Evolutionary conservation across 2,329 filamentous ascomycete species (phyloP).

Genomic region (Lachnum nothofagi): DNA sequence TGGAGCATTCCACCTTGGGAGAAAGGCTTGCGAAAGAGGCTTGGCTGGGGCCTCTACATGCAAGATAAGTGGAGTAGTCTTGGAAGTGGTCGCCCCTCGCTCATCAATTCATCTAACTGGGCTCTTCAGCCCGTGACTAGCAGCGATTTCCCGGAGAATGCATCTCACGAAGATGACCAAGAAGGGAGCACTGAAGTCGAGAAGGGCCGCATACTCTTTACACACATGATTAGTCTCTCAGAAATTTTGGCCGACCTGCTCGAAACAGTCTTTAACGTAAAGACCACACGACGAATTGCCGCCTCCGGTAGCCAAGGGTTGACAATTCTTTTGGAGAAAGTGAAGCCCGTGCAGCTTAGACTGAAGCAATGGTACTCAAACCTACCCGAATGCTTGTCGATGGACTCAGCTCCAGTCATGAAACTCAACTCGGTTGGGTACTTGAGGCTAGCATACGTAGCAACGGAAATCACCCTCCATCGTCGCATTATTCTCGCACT

Average conservation of each 20-base stretch:
- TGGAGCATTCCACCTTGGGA: conserved; percentile 63
- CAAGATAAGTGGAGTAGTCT: conserved; percentile 60
- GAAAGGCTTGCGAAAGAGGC: conserved; percentile 52
- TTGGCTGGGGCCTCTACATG: conserved; percentile 62
- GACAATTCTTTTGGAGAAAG: conserved; percentile 40
- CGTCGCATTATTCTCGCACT: conserved; percentile 45
- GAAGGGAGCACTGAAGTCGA: conserved; percentile 40
- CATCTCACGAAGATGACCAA: conserved; percentile 25
- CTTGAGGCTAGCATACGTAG: conserved; percentile 47
- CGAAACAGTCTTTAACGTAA: conserved; percentile 43
- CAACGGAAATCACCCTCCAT: conserved; percentile 48
- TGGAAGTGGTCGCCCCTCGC: conserved; percentile 52
- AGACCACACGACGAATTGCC: conserved; percentile 22
- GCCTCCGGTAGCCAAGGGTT: conserved; percentile 21
- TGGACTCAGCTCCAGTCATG: conserved; percentile 39
- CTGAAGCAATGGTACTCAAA: conserved; percentile 45
- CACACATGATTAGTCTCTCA: conserved; percentile 46
- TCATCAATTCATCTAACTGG: conserved; percentile 52
- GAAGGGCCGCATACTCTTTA: conserved; percentile 44
- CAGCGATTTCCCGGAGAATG: conserved; percentile 40
- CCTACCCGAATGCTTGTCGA: conserved; percentile 42
- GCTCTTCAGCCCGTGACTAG: conserved; percentile 42
- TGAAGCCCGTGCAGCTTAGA: conserved; percentile 43
- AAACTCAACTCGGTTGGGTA: conserved; percentile 42
- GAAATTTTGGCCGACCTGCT: conserved; percentile 48